A percentile compares a stretch with the other conserved stretches of the same genome.
These are phyloP conservation scores for Hirsutella minnesotensis DNA, from an alignment of 2,329 filamentous ascomycete genomes.

Conservation along the genomic window DNA sequence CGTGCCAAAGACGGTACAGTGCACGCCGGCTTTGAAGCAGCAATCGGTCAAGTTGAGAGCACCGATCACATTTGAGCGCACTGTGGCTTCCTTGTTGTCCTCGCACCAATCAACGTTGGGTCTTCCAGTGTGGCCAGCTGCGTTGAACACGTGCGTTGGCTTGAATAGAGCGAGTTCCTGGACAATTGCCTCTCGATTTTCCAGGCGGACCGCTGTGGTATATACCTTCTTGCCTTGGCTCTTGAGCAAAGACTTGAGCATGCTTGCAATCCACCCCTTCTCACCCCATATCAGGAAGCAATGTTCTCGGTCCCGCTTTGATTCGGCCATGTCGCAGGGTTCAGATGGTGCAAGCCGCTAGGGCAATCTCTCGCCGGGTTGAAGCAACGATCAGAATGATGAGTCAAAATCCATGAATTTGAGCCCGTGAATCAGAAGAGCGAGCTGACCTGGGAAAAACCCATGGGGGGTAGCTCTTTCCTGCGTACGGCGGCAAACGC, in stretches of 20 bases:
- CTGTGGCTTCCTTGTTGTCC: slow-evolving; percentile 54
- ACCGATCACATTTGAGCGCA: slow-evolving; percentile 56
- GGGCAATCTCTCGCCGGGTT: no score
- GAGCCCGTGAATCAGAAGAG: no score
- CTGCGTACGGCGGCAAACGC: no score
- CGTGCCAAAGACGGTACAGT: slow-evolving; percentile 55
- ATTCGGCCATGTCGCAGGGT: background rate
- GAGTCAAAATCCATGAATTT: background rate
- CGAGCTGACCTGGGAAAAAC: no score
- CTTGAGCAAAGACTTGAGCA: slow-evolving; percentile 46
- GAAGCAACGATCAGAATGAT: background rate
- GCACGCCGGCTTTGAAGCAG: slow-evolving; percentile 46
- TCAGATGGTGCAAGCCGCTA: background rate
- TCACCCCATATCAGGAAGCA: slow-evolving; percentile 54
- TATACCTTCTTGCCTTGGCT: slow-evolving; percentile 48
- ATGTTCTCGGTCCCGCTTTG: background rate
- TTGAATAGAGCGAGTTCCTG: slow-evolving; percentile 44
- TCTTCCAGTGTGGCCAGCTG: slow-evolving; percentile 52
- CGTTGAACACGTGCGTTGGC: slow-evolving; percentile 56
- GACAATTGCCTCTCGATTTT: slow-evolving; percentile 45
- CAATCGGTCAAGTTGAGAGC: slow-evolving; percentile 51
- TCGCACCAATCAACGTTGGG: slow-evolving; percentile 65
- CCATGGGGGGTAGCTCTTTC: background rate
- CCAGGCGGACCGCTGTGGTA: slow-evolving; percentile 52
- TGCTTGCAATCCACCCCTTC: slow-evolving; percentile 50